Evolutionary conservation across 108 stramenopile genomes (phyloP), one percentile per base, ranked within the genome.

Genomic region (Fragilariopsis cylindrus): DNA sequence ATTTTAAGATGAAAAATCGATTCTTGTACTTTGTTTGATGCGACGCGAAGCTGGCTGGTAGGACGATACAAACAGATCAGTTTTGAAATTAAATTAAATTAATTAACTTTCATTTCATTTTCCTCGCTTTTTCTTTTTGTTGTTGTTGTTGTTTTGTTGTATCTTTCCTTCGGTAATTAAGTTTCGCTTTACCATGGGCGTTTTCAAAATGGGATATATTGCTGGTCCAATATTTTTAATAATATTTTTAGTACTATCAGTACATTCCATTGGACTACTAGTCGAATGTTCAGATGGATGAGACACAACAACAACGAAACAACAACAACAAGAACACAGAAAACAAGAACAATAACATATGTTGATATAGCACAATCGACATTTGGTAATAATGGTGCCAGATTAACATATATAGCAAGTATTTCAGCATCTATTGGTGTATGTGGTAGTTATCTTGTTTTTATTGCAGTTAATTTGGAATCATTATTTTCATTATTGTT

Each of bases 391-490:
- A 48, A 41, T 3, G 79, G 75, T n/a, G 79, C 75, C n/a, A 15
- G 3, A 39, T 15, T 56, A 7, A 42, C 66, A 16, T 80, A 71
- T 66, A 19, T 49, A 15, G 69, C 75, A 4, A 71, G 70, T 15
- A 48, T 80, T 7, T 71, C 70, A 30, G 74, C 79, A 3, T 80
- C 79, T 3, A 57, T 80, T n/a, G 79, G 79, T 12, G 79, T 80
- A 8, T 80, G 79, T 57, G 75, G 79, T 1, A 70, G 63, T 30
- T 80, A 80, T 55, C 54, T 80, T 41, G 73, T 80, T 6, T 80
- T 80, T 21, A 75, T 80, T 62, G 79, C 75, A 41, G 69, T 60
- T 46, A 76, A 72, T 57, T 43, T 80, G 13, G 67, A 56, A 42
- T 65, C 70, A 2, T 43, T 80, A 19, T 47, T 66, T 60, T 8